Evolutionary conservation across 1,139 yeast species (phyloP).

Genomic region (Candida pseudocylindracea): DNA sequence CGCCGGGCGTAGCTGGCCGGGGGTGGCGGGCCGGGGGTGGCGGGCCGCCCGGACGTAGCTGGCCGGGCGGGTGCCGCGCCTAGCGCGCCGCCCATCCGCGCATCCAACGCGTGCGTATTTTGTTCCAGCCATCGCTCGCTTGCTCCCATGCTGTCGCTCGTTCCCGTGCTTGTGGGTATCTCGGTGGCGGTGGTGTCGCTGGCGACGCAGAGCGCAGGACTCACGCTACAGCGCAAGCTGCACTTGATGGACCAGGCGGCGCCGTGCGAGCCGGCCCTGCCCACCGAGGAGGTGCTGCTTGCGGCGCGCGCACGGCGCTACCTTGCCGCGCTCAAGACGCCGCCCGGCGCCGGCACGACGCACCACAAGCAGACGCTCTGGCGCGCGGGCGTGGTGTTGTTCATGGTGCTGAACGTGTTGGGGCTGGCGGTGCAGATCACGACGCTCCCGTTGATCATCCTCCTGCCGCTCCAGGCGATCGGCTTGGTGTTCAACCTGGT

Average conservation of each 20-base stretch:
- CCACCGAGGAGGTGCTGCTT: conserved; percentile 1
- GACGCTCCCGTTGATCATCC: conserved; percentile 57
- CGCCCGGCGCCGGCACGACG: conserved; percentile 7
- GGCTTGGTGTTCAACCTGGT: conserved; percentile 69
- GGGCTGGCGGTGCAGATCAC: conserved; percentile 75
- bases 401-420: conserved; percentile 50
- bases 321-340: conserved; percentile 2
- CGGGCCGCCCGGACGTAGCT: too few relatives aligned
- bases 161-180: too few relatives aligned
- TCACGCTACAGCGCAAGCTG: conserved; percentile 67
- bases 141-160: too few relatives aligned
- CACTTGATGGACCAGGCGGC: conserved; percentile 17
- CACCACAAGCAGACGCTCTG: conserved; percentile 22
- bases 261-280: conserved; percentile 1
- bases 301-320: conserved; percentile 2
- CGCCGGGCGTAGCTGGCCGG: too few relatives aligned
- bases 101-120: too few relatives aligned
- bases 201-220: conserved; percentile 65
- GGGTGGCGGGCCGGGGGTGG: too few relatives aligned
- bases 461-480: conserved; percentile 71
- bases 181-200: conserved; percentile 57
- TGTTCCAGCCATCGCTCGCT: too few relatives aligned
- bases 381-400: conserved; percentile 53
- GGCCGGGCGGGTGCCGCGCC: too few relatives aligned
- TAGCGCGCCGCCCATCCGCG: too few relatives aligned